Evolutionary conservation across 176 grass and related monocot genomes (phyloP).

Genomic region (Oryza nivara): DNA sequence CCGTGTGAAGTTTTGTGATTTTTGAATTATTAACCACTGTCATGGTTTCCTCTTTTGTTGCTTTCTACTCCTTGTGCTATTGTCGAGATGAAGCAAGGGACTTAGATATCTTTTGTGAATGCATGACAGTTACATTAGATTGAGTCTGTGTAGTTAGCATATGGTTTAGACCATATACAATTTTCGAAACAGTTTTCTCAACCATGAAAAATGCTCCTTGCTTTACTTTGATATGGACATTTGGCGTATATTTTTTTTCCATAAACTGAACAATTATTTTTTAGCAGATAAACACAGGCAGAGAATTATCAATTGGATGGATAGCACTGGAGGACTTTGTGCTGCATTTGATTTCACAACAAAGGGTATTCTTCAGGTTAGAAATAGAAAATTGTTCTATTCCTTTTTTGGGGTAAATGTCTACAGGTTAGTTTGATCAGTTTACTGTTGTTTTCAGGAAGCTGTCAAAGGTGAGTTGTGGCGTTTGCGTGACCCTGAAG

Average conservation of each 20-base stretch:
- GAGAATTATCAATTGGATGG: conserved; percentile 86
- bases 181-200: neutral
- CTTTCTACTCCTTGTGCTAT: conserved; percentile 18
- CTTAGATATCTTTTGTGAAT: neutral
- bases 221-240: neutral
- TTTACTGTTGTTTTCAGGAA: conserved; percentile 54
- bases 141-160: neutral
- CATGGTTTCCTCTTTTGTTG: conserved; percentile 24
- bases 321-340: conserved; percentile 74
- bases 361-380: conserved; percentile 96
- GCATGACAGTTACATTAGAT: conserved; percentile 7
- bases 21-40: conserved; percentile 9
- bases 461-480: conserved; percentile 93
- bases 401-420: neutral
- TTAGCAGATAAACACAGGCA: conserved; percentile 80
- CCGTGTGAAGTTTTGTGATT: neutral
- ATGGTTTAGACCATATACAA: neutral
- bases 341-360: conserved; percentile 95
- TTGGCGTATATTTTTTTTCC: neutral
- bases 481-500: conserved; percentile 74
- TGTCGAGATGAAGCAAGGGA: neutral
- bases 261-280: neutral
- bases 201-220: neutral
- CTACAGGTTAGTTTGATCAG: conserved; percentile 7
- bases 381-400: conserved; percentile 21